Evolutionary conservation across 139 green algal genomes (phyloP), one percentile per base, ranked within the genome.

Genomic region (Chlorella sp.): DNA sequence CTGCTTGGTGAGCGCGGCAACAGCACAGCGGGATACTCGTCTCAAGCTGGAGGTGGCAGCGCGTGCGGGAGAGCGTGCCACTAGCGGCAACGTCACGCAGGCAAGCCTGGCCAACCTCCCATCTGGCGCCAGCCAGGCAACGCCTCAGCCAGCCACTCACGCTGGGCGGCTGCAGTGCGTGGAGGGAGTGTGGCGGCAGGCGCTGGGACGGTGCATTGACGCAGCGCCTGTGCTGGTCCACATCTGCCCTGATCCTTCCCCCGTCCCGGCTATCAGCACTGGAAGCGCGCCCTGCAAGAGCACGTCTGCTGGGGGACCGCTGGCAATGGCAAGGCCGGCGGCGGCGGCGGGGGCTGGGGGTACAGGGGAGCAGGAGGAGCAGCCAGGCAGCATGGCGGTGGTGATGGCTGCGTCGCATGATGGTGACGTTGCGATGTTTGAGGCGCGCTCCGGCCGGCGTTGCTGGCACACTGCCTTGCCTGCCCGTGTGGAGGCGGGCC

Each of bases 131-230:
- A n/a, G n/a, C n/a, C n/a, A n/a, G n/a, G n/a, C n/a, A n/a, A n/a
- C n/a, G n/a, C n/a, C n/a, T n/a, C n/a, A n/a, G n/a, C n/a, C n/a
- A n/a, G n/a, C n/a, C n/a, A n/a, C n/a, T n/a, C n/a, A n/a, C n/a
- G n/a, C n/a, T n/a, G n/a, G n/a, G n/a, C n/a, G n/a, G n/a, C n/a
- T n/a, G n/a, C n/a, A n/a, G n/a, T n/a, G n/a, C n/a, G n/a, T n/a
- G n/a, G n/a, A n/a, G n/a, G n/a, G 30, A 68, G 20, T 31, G 32
- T 80, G 74, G 75, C 49, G 70, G 33, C 70, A 74, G 31, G 50
- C 24, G 3, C 64, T 77, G 14, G 70, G 75, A 1, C 49, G 70
- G 2, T 81, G 75, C 31, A 61, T 81, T 14, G 75, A 81, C 32
- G 75, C 75, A 1, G 26, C 68, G 27, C 75, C 75, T 24, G 49